phyloP scores from a whole-genome alignment of 306 rosid genomes.

The Lathyrus sativus region DNA sequence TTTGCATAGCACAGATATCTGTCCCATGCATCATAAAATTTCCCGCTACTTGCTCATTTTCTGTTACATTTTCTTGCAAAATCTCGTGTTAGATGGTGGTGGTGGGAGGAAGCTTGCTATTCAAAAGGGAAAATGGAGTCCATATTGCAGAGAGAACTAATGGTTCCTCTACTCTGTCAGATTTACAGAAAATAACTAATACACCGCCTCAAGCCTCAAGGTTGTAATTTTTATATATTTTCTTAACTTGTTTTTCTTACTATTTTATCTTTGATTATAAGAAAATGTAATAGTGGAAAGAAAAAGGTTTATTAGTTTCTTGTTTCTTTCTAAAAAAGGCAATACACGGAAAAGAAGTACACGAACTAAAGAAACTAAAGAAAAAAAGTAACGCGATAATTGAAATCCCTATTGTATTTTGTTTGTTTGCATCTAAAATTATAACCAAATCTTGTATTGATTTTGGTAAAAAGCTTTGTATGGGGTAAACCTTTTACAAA shows the following conservation, averaged over 20 bases:
- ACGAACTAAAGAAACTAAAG: conserved; percentile 10
- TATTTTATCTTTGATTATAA: conserved; percentile 8
- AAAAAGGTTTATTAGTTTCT: conserved; percentile 6
- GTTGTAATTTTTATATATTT: conserved; percentile 39
- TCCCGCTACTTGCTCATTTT: conserved; percentile 24
- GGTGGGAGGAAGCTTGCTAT: conserved; percentile 53
- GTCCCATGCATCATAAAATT: neutral
- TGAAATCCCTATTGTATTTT: conserved; percentile 12
- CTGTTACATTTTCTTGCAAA: conserved; percentile 30
- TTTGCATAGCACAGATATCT: conserved; percentile 11
- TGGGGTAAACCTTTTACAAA: neutral
- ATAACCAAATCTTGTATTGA: conserved; percentile 25
- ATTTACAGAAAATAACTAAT: conserved; percentile 48
- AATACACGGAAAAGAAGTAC: conserved; percentile 1
- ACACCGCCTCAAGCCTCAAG: conserved; percentile 47
- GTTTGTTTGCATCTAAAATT: neutral
- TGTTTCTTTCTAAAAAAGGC: conserved; percentile 4
- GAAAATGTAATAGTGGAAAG: conserved; percentile 31
- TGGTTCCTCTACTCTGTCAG: conserved; percentile 41
- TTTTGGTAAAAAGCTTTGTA: conserved; percentile 1
- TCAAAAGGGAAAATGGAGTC: conserved; percentile 63
- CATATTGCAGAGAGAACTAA: conserved; percentile 50
- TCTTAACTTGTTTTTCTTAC: conserved; percentile 7
- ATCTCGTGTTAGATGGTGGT: conserved; percentile 53
- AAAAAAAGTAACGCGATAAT: conserved; percentile 11